Evolutionary conservation across 768 basidiomycete genomes (phyloP), one percentile per base, ranked within the genome.

Genomic region (Lepiota brunneoincarnata): DNA sequence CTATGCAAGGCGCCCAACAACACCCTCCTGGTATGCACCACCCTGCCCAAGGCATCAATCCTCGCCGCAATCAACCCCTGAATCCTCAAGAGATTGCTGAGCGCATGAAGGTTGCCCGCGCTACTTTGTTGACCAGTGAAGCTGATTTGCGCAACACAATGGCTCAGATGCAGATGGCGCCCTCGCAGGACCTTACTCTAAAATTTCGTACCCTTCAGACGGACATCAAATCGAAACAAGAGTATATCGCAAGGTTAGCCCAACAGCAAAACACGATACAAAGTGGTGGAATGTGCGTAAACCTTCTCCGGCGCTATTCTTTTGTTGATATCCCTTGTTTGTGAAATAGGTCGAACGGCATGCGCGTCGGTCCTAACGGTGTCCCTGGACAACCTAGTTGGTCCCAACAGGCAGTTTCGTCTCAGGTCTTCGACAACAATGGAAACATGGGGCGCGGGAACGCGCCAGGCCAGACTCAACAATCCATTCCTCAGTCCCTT

Each of bases 401-500:
- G 53, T 36, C 17, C 21, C 34, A 37, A 15, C 31, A 34, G 26
- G 21, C 41, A 44, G 50, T 36, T 28, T 48, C 48, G 24, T 42
- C 49, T 37, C 54, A 51, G 35, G n/a, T 40, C 34, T 57, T 57
- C 26, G 56, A 57, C 28, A 56, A 51, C 37, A 45, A 38, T 20
- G 50, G 36, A 39, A 28, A 18, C 18, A 54, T 45, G 35, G 53
- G 51, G 26, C 51, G 47, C 39, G 53, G 39, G 26, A 34, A 34
- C 17, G 43, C 36, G 26, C 56, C 26, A 26, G 37, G 23, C 49
- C 53, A 48, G 41, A 49, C 26, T 10, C 54, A 31, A 39, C 53
- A 17, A 54, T 28, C 54, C 6, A 12, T 21, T 28, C 53, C 40
- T 26, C 55, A 48, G 10, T 28, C 58, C 20, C 44, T 48, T 6